Evolutionary conservation across 495 filamentous ascomycete genomes (phyloP).

Genomic region (Viridothelium virens): DNA sequence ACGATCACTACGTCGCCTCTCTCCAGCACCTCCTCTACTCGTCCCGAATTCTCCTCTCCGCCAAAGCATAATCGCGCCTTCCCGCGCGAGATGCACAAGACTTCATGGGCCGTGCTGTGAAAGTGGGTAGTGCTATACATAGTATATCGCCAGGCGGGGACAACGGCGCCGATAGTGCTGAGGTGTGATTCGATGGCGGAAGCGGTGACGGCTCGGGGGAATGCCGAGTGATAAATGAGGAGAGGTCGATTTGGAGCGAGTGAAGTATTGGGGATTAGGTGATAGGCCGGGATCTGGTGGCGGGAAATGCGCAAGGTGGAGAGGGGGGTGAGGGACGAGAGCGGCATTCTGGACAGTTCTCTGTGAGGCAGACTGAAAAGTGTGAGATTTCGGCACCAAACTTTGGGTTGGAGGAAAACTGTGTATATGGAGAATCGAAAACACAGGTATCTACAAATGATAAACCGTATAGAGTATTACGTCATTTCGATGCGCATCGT

Average conservation of each 20-base stretch:
- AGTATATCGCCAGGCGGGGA: conserved; percentile 58
- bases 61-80: conserved; percentile 59
- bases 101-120: conserved; percentile 59
- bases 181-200: conserved; percentile 49
- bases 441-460: background rate
- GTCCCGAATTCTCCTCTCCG: conserved; percentile 51
- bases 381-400: background rate
- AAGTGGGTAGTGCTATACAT: conserved; percentile 61
- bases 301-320: conserved; percentile 45
- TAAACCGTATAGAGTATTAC: background rate
- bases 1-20: conserved; percentile 59
- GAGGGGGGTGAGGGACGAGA: conserved; percentile 37
- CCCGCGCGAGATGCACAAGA: conserved; percentile 53
- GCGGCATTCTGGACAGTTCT: conserved; percentile 15
- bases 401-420: background rate
- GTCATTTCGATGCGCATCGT: background rate
- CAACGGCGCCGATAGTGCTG: conserved; percentile 43
- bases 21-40: conserved; percentile 48
- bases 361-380: background rate
- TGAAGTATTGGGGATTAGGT: conserved; percentile 56
- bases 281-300: conserved; percentile 52
- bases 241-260: conserved; percentile 52
- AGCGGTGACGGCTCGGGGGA: conserved; percentile 34
- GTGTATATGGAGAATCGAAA: background rate
- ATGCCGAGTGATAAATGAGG: conserved; percentile 48